phyloP scores from a whole-genome alignment of 495 filamentous ascomycete genomes.

The Xeromyces bisporus region DNA sequence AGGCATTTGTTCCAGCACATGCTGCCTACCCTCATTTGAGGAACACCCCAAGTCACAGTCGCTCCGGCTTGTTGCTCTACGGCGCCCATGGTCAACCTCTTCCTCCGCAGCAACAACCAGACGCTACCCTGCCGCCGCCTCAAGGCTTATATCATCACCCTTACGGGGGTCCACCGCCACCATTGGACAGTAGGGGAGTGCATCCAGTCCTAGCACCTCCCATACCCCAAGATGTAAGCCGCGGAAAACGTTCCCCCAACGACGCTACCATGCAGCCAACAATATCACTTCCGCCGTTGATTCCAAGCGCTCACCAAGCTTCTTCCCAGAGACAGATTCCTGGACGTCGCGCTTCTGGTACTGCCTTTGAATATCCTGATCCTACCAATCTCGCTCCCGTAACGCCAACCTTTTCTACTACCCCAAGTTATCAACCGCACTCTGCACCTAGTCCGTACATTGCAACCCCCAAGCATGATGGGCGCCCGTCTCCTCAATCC shows the following conservation, averaged over 20 bases:
- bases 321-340: conserved; percentile 22
- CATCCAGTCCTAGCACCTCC: conserved; percentile 21
- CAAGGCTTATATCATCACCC: conserved; percentile 28
- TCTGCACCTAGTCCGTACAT: conserved; percentile 31
- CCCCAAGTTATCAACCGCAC: conserved; percentile 31
- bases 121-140: conserved; percentile 32
- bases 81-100: conserved; percentile 64
- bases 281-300: background rate
- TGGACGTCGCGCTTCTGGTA: conserved; percentile 30
- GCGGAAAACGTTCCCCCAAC: background rate
- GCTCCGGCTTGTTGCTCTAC: conserved; percentile 38
- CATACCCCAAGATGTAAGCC: conserved; percentile 18
- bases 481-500: conserved; percentile 34
- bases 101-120: conserved; percentile 35
- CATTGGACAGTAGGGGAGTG: conserved; percentile 20
- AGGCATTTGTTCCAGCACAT: conserved; percentile 71
- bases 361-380: conserved; percentile 37
- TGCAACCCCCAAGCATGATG: conserved; percentile 26
- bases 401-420: conserved; percentile 30
- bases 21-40: conserved; percentile 48
- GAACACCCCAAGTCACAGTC: conserved; percentile 26
- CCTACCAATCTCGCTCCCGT: conserved; percentile 37
- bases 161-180: conserved; percentile 14
- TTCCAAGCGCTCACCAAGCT: conserved; percentile 8
- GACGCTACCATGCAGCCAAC: conserved; percentile 2